Evolutionary conservation across 345 rosid genomes (phyloP).

Genomic region (Populus davidiana): DNA sequence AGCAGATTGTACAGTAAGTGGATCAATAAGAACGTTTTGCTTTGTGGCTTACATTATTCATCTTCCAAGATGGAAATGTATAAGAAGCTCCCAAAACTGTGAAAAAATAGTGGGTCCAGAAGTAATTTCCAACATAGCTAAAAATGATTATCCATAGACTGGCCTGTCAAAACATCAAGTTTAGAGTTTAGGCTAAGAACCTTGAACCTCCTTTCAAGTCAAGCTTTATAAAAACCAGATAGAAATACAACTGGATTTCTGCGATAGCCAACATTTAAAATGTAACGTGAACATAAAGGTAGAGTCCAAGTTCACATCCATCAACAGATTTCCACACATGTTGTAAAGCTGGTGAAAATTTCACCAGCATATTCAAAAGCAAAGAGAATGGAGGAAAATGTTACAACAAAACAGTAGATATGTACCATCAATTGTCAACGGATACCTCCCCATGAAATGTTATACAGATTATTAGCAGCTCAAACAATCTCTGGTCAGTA

Average conservation of each 20-base stretch:
- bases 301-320: not conserved
- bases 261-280: not conserved
- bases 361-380: too few species aligned
- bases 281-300: not conserved
- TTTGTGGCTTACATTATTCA: slow-evolving; percentile 72
- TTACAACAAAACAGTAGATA: not conserved
- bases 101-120: slow-evolving; percentile 99
- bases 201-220: not conserved
- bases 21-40: not conserved
- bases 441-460: not conserved
- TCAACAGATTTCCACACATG: not conserved
- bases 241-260: not conserved
- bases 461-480: not conserved
- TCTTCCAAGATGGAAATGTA: slow-evolving; percentile 97
- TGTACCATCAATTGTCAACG: not conserved
- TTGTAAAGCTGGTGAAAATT: not conserved
- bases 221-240: not conserved
- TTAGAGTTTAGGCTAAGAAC: slow-evolving; percentile 13
- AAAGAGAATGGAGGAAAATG: not conserved
- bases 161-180: slow-evolving; percentile 52
- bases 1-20: not conserved
- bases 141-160: slow-evolving; percentile 83
- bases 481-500: not conserved
- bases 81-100: slow-evolving; percentile 96
- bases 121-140: slow-evolving; percentile 96